Percentiles rank a stretch among this genome's conserved stretches.
phyloP scores from a whole-genome alignment of 202 grass and related monocot species.

The Brachypodium distachyon region DNA sequence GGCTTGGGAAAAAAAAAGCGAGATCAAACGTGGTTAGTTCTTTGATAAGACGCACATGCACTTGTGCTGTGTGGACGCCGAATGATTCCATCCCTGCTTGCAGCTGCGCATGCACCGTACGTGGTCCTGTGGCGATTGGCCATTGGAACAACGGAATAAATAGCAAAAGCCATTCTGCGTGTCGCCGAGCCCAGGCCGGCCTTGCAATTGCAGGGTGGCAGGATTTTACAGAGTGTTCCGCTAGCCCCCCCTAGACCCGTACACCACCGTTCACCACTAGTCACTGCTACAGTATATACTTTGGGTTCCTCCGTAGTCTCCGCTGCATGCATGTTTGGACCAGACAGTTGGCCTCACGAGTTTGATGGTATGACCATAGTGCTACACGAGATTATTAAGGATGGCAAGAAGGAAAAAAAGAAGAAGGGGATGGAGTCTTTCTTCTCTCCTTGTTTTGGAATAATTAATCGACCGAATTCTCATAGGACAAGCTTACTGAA shows the following conservation, averaged over 20 bases:
- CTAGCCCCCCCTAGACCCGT: background rate
- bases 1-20: background rate
- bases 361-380: background rate
- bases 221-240: conserved; percentile 37
- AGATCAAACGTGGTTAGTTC: background rate
- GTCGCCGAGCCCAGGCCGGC: background rate
- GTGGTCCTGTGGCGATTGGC: conserved; percentile 18
- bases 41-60: background rate
- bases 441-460: background rate
- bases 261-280: background rate
- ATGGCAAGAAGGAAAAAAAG: too few relatives aligned
- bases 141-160: conserved; percentile 29
- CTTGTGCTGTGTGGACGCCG: background rate
- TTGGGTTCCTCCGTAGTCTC: background rate
- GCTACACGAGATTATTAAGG: background rate
- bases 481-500: background rate
- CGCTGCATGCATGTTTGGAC: background rate
- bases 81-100: background rate
- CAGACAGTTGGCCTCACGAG: background rate
- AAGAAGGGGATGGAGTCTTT: background rate
- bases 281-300: background rate
- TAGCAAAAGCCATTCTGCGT: conserved; percentile 32
- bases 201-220: conserved; percentile 26
- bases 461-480: background rate
- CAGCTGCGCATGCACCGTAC: too few relatives aligned